Evolutionary conservation across 495 filamentous ascomycete genomes (phyloP), one percentile per base, ranked within the genome.

Genomic region (Penicillium silybi): DNA sequence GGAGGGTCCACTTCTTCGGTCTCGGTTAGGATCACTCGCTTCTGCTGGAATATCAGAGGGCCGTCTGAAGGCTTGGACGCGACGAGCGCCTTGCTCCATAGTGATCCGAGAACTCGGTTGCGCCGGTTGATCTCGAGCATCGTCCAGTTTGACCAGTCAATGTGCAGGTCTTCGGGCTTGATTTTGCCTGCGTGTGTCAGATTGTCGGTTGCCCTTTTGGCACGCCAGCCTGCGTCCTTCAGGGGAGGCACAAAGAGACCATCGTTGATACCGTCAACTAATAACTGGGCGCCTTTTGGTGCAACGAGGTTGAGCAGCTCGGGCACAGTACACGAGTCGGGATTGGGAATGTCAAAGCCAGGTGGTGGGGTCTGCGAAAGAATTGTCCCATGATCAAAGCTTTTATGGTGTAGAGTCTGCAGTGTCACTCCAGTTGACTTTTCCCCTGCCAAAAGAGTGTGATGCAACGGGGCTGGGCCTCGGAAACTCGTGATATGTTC

Each of bases 331-430:
- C 65, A 72, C 10, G 65, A 64, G 2, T 65, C 62, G 8, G 73
- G 60, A 29, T 68, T 70, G 7, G 76, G 75, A 44, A 85, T 73
- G 3, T 68, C 57, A 27, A 86, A 59, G 8, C 78, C 80, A 15
- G 81, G 80, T 2, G 54, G 34, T 6, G 74, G 78, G 0, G 82
- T 85, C 67, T 92, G 91, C 7, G 80, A 70, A 13, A 98, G 74
- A 16, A 96, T 80, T 15, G 63, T 61, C 15, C 93, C 93, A 38
- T 81, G 78, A 68, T 98, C 93, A 61, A 97, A 96, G 47, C 70
- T 62, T 10, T 74, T 68, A 0, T 78, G 75, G 62, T 96, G 84
- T 34, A 98, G 75, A 6, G 90, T 96, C 65, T 97, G 93, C 25
- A 98, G 73, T 0, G 85, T 87, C 15, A 95, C 76, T 15, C 91